These are phyloP conservation scores for Gentiana macrophylla DNA, from an alignment of 257 asterid genomes.

Conservation along the genomic window DNA sequence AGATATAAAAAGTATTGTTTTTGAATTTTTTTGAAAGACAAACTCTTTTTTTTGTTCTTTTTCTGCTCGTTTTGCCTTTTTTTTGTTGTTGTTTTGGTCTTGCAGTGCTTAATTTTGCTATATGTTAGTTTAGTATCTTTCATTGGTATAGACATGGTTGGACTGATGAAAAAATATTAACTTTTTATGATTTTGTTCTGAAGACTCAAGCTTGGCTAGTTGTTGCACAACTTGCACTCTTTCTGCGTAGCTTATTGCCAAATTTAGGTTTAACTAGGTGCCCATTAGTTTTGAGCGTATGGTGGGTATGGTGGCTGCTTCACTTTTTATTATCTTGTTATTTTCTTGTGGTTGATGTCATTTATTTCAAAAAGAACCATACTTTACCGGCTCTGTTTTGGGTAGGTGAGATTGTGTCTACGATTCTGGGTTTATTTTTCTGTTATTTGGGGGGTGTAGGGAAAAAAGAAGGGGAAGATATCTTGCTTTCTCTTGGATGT, in stretches of 20 bases:
- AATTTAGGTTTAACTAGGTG: slow-evolving; percentile 36
- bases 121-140: slow-evolving; percentile 39
- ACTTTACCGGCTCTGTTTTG: slow-evolving; percentile 34
- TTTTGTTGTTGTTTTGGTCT: slow-evolving; percentile 36
- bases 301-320: slow-evolving; percentile 46
- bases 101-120: slow-evolving; percentile 33
- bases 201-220: slow-evolving; percentile 51
- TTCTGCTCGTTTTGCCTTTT: slow-evolving; percentile 7
- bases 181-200: slow-evolving; percentile 43
- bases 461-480: slow-evolving; percentile 21
- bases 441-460: slow-evolving; percentile 42
- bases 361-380: slow-evolving; percentile 30
- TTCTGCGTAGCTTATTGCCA: slow-evolving; percentile 26
- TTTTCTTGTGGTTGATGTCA: slow-evolving; percentile 46
- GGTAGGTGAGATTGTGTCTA: slow-evolving; percentile 50
- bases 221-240: slow-evolving; percentile 22
- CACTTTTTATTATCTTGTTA: slow-evolving; percentile 51
- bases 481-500: slow-evolving; percentile 71
- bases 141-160: slow-evolving; percentile 59
- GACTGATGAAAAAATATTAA: slow-evolving; percentile 57
- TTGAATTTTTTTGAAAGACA: too few relatives aligned
- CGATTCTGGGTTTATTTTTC: slow-evolving; percentile 35
- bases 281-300: slow-evolving; percentile 51
- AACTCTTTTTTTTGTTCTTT: too few relatives aligned
- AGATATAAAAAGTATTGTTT: too few relatives aligned